Base-by-base conservation (phyloP, 192 early-diverging fungal species). In the Kappamyces sp. region DNA sequence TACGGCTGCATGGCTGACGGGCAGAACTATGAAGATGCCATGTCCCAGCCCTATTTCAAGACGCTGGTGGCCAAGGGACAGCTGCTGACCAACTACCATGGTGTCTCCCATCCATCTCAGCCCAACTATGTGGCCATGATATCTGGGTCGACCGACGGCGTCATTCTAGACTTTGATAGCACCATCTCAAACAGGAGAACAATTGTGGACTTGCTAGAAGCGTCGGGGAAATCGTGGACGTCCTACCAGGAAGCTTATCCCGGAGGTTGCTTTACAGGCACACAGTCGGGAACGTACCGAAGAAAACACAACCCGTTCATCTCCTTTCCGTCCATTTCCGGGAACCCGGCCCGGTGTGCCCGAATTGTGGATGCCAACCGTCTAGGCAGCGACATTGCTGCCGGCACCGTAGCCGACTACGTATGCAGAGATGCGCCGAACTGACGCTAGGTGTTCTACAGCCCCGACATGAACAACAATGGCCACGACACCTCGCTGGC, bases 171-270 rank as follows among this genome's bases (percentile, higher is more conserved):
- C 51, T 46, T 59, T 5, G 39, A 35, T n/a, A n/a, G 46, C 5
- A 23, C 23, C 23, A 23, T 23, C 23, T 12, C 36, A 13, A 34
- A 13, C 51, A 32, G 7, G 53, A 52, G 36, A 44, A 62, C 9
- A 38, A 43, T 85, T 23, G 74, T 71, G 8, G 81, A 84, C 52
- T 63, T 77, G 13, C 66, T 86, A 46, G 86, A 88, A 53, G 64
- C 68, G 13, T 66, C 62, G 42, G 68, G 75, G 38, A 62, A 84
- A 47, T 64, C 79, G 33, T 88, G 86, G 86, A 85, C 78, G 49
- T 60, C 70, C 13, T 88, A 88, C 73, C 69, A 76, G 31, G 83
- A 88, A 57, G 61, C 68, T 58, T 80, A 80, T 62, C 83, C 83
- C 7, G 66, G 66, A 5, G 73, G 65, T 57, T 77, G 74, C 68